A percentile compares a stretch with the other conserved stretches of the same genome.
phyloP scores from a whole-genome alignment of 768 basidiomycete genomes.

The Lenzites betulinus region DNA sequence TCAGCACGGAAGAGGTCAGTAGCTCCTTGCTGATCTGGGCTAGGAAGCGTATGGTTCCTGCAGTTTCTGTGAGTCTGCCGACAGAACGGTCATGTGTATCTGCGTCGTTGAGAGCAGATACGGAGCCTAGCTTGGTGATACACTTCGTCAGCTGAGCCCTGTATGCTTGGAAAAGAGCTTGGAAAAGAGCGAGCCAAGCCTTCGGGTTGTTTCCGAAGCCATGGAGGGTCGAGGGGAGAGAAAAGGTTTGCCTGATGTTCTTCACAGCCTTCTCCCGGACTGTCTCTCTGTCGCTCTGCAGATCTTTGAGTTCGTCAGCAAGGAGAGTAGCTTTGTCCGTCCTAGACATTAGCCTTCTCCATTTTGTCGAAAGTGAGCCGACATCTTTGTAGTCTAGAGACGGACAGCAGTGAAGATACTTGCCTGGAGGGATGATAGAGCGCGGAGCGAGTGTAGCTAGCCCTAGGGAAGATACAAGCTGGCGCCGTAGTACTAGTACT shows the following conservation, averaged over 20 bases:
- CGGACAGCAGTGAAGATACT: not conserved
- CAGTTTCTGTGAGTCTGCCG: slow-evolving; percentile 66
- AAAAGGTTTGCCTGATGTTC: slow-evolving; percentile 52
- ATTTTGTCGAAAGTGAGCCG: not conserved
- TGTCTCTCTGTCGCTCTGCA: slow-evolving; percentile 65
- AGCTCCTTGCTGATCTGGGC: slow-evolving; percentile 60
- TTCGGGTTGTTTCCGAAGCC: slow-evolving; percentile 40
- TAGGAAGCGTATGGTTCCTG: slow-evolving; percentile 71
- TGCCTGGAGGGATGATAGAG: not conserved
- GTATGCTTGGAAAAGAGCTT: slow-evolving; percentile 71
- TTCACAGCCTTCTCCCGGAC: slow-evolving; percentile 68
- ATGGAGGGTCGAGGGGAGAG: slow-evolving; percentile 47
- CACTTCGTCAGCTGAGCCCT: slow-evolving; percentile 54
- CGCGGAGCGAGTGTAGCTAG: not conserved
- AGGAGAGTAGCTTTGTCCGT: slow-evolving; percentile 30
- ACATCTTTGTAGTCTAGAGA: not conserved
- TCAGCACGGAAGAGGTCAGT: slow-evolving; percentile 57
- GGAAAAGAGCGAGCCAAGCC: slow-evolving; percentile 68
- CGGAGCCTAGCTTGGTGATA: slow-evolving; percentile 43
- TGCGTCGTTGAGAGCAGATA: slow-evolving; percentile 36
- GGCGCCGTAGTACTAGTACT: too few relatives aligned
- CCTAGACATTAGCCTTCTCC: not conserved
- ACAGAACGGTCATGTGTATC: slow-evolving; percentile 47
- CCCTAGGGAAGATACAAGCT: not conserved
- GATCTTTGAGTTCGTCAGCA: slow-evolving; percentile 46